Percentiles rank a stretch among this genome's conserved stretches.
Conservation (phyloP, 768 basidiomycete genomes). For the Suillus placidus region DNA sequence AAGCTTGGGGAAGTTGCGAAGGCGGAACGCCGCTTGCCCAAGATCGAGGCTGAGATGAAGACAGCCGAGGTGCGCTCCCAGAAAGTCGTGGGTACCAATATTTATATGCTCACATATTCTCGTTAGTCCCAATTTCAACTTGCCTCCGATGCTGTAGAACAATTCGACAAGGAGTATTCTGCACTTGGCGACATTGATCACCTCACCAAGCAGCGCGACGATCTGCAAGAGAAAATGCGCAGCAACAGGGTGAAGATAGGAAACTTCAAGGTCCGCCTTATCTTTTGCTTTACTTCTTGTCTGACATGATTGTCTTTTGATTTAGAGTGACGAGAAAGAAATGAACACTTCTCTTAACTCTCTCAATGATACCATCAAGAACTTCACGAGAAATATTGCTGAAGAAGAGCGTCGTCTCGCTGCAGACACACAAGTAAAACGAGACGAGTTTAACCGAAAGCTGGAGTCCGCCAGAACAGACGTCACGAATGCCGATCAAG, state of each 20-base stretch:
- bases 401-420: constrained; percentile 57
- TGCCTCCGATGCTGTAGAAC: constrained; percentile 40
- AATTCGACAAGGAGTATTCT: constrained; percentile 41
- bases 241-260: constrained; percentile 46
- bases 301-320: constrained; percentile 7
- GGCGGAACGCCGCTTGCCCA: constrained; percentile 39
- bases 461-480: constrained; percentile 49
- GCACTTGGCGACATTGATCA: constrained; percentile 51
- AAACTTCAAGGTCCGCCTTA: constrained; percentile 46
- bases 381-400: constrained; percentile 49
- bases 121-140: constrained; percentile 36
- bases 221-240: constrained; percentile 44
- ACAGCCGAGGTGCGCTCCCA: constrained; percentile 40
- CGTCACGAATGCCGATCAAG: constrained; percentile 42
- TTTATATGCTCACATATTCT: constrained; percentile 10
- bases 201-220: constrained; percentile 42
- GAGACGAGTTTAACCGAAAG: constrained; percentile 56
- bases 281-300: constrained; percentile 4
- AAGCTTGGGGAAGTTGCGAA: constrained; percentile 47
- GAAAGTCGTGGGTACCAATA: not conserved
- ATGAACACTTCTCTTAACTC: constrained; percentile 48
- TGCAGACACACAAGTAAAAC: constrained; percentile 60
- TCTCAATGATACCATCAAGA: constrained; percentile 35
- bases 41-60: constrained; percentile 42
- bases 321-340: constrained; percentile 51